These are phyloP conservation scores for Tetradesmus obliquus DNA, from an alignment of 139 green algal species.

Conservation along the genomic window DNA sequence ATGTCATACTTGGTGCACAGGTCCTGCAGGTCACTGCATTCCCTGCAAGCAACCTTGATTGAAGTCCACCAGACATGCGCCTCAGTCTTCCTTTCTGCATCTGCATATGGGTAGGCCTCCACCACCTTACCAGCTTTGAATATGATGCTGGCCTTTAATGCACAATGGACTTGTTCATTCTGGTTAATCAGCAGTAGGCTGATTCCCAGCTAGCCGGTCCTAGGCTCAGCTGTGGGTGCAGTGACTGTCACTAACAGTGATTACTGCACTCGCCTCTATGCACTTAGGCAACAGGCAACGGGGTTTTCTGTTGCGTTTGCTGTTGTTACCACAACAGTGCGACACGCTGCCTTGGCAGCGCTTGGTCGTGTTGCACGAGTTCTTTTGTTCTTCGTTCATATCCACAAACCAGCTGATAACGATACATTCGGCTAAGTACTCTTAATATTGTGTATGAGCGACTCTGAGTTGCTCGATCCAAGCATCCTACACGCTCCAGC, in stretches of 20 bases:
- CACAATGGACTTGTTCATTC: background rate
- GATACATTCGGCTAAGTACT: background rate
- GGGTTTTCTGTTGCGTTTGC: background rate
- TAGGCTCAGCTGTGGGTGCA: background rate
- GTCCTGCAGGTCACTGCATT: too few species aligned
- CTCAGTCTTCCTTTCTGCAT: too few species aligned
- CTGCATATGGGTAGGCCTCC: too few species aligned
- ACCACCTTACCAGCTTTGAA: too few species aligned
- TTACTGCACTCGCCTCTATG: too few species aligned
- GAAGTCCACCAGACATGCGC: too few species aligned
- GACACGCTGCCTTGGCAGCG: background rate
- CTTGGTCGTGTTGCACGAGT: background rate
- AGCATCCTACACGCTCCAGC: background rate
- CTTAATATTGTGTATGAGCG: background rate
- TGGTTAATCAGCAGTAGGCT: conserved; percentile 3
- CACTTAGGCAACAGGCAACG: too few species aligned
- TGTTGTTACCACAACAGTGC: background rate
- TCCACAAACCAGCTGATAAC: background rate
- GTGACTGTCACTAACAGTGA: too few species aligned
- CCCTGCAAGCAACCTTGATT: too few species aligned
- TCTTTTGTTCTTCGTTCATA: background rate
- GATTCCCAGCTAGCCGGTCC: background rate
- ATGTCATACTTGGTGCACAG: too few species aligned
- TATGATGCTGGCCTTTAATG: too few species aligned
- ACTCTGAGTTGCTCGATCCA: background rate